Evolutionary conservation across 176 grass and related monocot species (phyloP).

Genomic region (sorghum (Sorghum bicolor)): DNA sequence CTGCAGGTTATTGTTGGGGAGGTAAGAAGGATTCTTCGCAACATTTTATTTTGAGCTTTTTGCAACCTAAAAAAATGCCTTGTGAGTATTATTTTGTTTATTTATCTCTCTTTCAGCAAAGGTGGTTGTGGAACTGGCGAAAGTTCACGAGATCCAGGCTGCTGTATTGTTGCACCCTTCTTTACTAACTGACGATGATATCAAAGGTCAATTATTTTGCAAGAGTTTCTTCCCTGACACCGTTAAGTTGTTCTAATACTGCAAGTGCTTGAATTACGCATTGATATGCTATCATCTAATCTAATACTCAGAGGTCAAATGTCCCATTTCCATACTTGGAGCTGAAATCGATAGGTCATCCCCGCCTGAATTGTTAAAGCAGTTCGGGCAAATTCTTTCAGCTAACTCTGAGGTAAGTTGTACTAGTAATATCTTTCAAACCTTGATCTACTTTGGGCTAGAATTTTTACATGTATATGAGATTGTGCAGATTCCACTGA

Average conservation of each 20-base stretch:
- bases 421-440: background rate
- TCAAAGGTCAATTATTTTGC: slow-evolving; percentile 44
- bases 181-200: slow-evolving; percentile 59
- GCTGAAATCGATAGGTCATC: slow-evolving; percentile 50
- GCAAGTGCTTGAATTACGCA: background rate
- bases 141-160: slow-evolving; percentile 60
- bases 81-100: background rate
- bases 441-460: background rate
- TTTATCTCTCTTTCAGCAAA: slow-evolving; percentile 42
- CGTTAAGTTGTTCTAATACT: background rate
- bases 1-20: slow-evolving; percentile 87
- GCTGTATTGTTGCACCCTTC: slow-evolving; percentile 68
- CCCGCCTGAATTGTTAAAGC: slow-evolving; percentile 55
- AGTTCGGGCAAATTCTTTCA: slow-evolving; percentile 53
- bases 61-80: background rate
- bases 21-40: slow-evolving; percentile 33
- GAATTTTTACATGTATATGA: background rate
- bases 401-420: slow-evolving; percentile 47
- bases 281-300: background rate
- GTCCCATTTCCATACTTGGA: slow-evolving; percentile 67
- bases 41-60: background rate
- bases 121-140: slow-evolving; percentile 58
- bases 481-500: background rate
- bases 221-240: background rate
- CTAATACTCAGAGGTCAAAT: slow-evolving; percentile 49